These are phyloP conservation scores for Capillidium heterosporum DNA, from an alignment of 371 early-diverging fungal genomes.

Conservation along the genomic window DNA sequence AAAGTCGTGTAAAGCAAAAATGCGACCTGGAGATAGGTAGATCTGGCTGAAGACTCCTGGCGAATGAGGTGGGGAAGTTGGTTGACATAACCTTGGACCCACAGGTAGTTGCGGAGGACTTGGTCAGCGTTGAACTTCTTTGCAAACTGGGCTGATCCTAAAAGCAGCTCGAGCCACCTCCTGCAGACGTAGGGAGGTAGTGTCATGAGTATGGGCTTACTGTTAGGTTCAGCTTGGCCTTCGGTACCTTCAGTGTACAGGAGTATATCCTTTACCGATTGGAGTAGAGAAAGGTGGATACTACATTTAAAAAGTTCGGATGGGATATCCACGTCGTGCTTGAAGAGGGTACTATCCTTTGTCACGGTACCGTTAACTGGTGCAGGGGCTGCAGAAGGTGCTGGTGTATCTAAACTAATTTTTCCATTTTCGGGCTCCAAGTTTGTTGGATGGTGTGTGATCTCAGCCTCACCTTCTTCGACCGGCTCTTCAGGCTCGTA, in stretches of 20 bases:
- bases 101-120: constrained; percentile 51
- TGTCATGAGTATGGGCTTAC: constrained; percentile 6
- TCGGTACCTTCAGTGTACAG: constrained; percentile 7
- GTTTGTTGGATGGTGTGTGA: not conserved
- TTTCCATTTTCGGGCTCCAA: not conserved
- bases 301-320: constrained; percentile 21
- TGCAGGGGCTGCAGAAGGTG: not conserved
- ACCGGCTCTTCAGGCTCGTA: not conserved
- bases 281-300: constrained; percentile 19
- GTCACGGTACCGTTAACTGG: not conserved
- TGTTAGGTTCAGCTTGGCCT: constrained; percentile 11
- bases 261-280: constrained; percentile 20
- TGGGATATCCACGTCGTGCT: constrained; percentile 16
- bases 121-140: constrained; percentile 54
- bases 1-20: constrained; percentile 20
- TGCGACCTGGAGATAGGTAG: constrained; percentile 18
- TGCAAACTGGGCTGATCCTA: constrained; percentile 60
- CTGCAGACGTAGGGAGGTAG: constrained; percentile 20
- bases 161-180: constrained; percentile 44
- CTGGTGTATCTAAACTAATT: too few species aligned
- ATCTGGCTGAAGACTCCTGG: constrained; percentile 32
- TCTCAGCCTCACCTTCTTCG: constrained; percentile 8
- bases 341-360: not conserved
- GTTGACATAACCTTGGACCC: constrained; percentile 55
- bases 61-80: constrained; percentile 69